phyloP scores from a whole-genome alignment of 768 basidiomycete genomes.

The Lactarius evosmus region DNA sequence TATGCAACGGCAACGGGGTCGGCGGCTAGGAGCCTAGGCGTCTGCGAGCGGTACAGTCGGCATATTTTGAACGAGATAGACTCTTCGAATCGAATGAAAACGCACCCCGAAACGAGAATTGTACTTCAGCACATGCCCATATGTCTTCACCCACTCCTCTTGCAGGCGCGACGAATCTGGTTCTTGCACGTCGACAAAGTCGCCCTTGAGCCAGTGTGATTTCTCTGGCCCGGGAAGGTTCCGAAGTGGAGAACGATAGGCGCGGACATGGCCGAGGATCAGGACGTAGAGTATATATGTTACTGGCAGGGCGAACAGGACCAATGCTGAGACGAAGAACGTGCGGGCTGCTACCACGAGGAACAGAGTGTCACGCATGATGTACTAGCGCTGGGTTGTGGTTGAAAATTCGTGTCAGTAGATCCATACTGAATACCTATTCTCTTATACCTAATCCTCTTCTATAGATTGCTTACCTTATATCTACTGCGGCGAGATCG shows the following conservation, averaged over 20 bases:
- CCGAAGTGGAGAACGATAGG: constrained; percentile 9
- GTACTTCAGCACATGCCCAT: constrained; percentile 21
- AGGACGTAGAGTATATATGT: not conserved
- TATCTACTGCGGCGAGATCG: no score
- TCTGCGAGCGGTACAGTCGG: not conserved
- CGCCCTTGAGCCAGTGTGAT: constrained; percentile 12
- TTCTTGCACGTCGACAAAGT: constrained; percentile 12
- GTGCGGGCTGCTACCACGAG: not conserved
- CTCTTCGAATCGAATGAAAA: not conserved
- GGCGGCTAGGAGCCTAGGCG: constrained; percentile 33
- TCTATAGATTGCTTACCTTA: no score
- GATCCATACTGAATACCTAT: no score
- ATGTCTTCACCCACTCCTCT: constrained; percentile 23
- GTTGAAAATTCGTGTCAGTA: no score
- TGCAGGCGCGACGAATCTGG: constrained; percentile 12
- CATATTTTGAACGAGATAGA: not conserved
- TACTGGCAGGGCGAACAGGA: not conserved
- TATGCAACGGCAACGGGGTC: constrained; percentile 38
- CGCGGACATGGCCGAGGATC: not conserved
- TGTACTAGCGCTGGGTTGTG: no score
- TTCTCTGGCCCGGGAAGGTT: constrained; percentile 14
- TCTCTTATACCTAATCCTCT: no score
- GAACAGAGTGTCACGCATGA: not conserved
- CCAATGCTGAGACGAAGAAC: not conserved
- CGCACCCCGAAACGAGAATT: constrained; percentile 11